A percentile compares a stretch with the other conserved stretches of the same genome.
phyloP scores from a whole-genome alignment of 176 grass and related monocot genomes.

The Oryza rufipogon region DNA sequence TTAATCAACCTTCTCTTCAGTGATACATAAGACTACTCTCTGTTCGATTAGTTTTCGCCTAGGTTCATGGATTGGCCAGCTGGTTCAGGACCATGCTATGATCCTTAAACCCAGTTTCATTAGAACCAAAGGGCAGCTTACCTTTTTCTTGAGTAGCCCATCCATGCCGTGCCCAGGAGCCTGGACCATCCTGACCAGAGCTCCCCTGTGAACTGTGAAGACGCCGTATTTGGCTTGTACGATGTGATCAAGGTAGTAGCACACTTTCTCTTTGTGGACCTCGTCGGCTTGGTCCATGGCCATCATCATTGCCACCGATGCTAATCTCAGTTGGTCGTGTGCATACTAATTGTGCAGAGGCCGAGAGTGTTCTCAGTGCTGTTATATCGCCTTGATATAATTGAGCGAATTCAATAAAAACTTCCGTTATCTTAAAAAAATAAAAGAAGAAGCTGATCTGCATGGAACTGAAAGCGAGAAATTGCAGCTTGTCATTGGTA shows the following conservation, averaged over 20 bases:
- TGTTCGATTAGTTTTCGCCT: neutral
- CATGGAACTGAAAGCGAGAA: slow-evolving; percentile 35
- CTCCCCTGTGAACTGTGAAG: neutral
- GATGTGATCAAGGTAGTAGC: slow-evolving; percentile 18
- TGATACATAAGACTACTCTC: neutral
- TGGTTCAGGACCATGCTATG: slow-evolving; percentile 33
- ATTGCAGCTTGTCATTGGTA: slow-evolving; percentile 11
- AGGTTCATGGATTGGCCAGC: slow-evolving; percentile 37
- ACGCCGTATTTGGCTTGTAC: slow-evolving; percentile 36
- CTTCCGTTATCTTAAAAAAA: no score
- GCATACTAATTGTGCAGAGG: no score
- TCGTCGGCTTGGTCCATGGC: slow-evolving; percentile 27
- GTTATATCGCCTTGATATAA: no score
- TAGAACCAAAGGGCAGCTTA: neutral
- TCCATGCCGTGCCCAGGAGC: slow-evolving; percentile 9
- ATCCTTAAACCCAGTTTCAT: neutral
- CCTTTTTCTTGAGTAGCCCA: slow-evolving; percentile 23
- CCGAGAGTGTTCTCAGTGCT: no score
- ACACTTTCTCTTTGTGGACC: slow-evolving; percentile 42
- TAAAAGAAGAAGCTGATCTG: neutral
- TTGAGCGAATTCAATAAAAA: no score
- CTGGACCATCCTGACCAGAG: slow-evolving; percentile 30
- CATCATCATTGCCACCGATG: neutral
- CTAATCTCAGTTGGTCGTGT: neutral
- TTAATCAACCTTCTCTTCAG: neutral